phyloP scores from a whole-genome alignment of 1,284 basidiomycete genomes.

The Prillingera fragicola region DNA sequence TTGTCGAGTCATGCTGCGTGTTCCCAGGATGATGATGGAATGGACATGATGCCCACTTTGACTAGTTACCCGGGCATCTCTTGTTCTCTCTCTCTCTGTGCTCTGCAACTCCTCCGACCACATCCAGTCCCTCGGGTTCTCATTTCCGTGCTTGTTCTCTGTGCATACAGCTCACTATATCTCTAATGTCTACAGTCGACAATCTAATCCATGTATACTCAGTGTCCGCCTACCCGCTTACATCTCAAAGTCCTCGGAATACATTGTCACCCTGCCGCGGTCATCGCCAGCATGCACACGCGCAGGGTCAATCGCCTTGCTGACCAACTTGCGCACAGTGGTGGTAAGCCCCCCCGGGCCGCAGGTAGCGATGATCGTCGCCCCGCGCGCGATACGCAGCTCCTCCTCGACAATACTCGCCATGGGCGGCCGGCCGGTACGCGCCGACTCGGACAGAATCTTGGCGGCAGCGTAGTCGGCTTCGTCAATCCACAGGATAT shows the following conservation, averaged over 20 bases:
- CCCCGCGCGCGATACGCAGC: conserved; percentile 55
- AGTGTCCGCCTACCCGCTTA: conserved; percentile 1
- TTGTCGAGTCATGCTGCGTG: too few species aligned
- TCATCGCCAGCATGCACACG: conserved; percentile 10
- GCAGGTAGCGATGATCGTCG: conserved; percentile 56
- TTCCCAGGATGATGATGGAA: too few species aligned
- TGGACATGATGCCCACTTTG: too few species aligned
- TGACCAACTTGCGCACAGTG: conserved; percentile 8
- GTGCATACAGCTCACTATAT: too few species aligned
- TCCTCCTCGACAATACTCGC: conserved; percentile 66
- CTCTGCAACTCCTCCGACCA: too few species aligned
- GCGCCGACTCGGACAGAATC: conserved; percentile 63
- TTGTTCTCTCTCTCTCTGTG: too few species aligned
- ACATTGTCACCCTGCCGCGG: conserved; percentile 13
- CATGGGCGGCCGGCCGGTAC: conserved; percentile 66
- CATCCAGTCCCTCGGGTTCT: too few species aligned
- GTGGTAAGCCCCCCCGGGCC: conserved; percentile 10
- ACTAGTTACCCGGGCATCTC: too few species aligned
- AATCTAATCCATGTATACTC: too few species aligned
- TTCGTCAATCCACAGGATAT: conserved; percentile 55
- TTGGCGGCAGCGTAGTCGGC: conserved; percentile 64
- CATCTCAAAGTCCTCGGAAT: conserved; percentile 21
- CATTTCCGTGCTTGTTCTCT: too few species aligned
- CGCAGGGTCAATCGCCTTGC: conserved; percentile 7
- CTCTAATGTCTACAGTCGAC: too few species aligned